Base-by-base conservation (phyloP, 129 eudicot species). In the Tanacetum coccineum region DNA sequence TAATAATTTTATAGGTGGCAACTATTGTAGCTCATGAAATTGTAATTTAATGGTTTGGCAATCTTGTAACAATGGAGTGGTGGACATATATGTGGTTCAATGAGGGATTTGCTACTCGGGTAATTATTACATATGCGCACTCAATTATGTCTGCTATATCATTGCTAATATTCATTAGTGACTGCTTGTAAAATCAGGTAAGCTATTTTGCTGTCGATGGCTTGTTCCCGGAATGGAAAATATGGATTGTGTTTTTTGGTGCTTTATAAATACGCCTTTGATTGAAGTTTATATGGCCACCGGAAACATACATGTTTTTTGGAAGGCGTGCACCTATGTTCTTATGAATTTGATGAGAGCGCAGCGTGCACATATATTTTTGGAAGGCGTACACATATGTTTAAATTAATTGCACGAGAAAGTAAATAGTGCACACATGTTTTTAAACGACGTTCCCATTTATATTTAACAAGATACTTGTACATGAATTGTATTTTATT, bases 51-150 rank as follows among this genome's bases (percentile, higher is more conserved):
- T 94, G 99, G 99, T 94, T 94, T 75, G 99, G 99, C 49, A 94
- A 94, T 84, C 97, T 94, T 67, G 99, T 94, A 44, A 89, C 99
- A 0, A 89, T 94, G 97, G 99, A 94, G 70, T 94, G 99, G 99
- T 94, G 97, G 99, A 94, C 99, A 3, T 93, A 89, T 79, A 68
- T 94, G 60, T 94, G 99, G 99, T 76, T 94, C 80, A 94, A 89
- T 66, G 99, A 94, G 78, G 99, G 99, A 60, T 94, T 94, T 75
- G 97, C 99, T 36, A 94, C 99, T 74, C 89, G 99, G 99, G 99
- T 94, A 85, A 47, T 52, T 15, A 28, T 67, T 30, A 28, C 68
- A 44, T 13, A 36, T 46, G 53, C 69, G 50, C 47, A 47, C 62
- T 66, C 68, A 54, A 39, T 51, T 71, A 22, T 66, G 25, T 13